Percentiles rank a stretch among this genome's conserved stretches.
phyloP scores from a whole-genome alignment of 108 stramenopile species.

The Bacterosira constricta region DNA sequence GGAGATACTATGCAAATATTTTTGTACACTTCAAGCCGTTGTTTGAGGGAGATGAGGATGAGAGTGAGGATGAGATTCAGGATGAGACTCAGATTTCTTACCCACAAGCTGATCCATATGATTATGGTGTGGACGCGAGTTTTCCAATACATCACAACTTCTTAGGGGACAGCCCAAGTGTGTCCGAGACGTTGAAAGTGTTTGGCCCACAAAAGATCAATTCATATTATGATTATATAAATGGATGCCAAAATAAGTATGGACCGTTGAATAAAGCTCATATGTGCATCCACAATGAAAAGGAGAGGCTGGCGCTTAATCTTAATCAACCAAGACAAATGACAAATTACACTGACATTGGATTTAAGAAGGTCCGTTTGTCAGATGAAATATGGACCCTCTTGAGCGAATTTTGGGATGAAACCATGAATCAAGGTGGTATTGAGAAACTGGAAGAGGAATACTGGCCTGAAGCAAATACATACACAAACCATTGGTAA shows the following conservation, averaged over 20 bases:
- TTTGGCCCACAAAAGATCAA: conserved; percentile 12
- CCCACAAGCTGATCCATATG: background rate
- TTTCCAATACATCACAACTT: conserved; percentile 44
- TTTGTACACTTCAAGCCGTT: conserved; percentile 79
- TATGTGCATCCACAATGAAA: conserved; percentile 21
- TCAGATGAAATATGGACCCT: conserved; percentile 22
- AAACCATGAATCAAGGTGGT: background rate
- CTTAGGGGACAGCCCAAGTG: conserved; percentile 1
- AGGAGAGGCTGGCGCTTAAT: conserved; percentile 27
- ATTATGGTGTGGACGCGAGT: conserved; percentile 38
- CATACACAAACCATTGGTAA: conserved; percentile 58
- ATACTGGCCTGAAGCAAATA: conserved; percentile 54
- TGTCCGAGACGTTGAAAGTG: background rate
- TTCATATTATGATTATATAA: conserved; percentile 27
- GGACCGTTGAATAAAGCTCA: background rate
- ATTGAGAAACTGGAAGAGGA: conserved; percentile 16
- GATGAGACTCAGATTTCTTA: background rate
- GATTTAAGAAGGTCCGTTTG: conserved; percentile 32
- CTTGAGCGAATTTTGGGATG: conserved; percentile 36
- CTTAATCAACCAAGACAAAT: conserved; percentile 22
- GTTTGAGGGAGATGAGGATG: conserved; percentile 12
- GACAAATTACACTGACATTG: conserved; percentile 41
- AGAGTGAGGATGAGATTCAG: background rate
- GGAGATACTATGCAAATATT: conserved; percentile 81
- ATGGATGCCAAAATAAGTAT: conserved; percentile 32